phyloP scores from a whole-genome alignment of 805 yeast genomes.

The Saturnispora ahearnii region DNA sequence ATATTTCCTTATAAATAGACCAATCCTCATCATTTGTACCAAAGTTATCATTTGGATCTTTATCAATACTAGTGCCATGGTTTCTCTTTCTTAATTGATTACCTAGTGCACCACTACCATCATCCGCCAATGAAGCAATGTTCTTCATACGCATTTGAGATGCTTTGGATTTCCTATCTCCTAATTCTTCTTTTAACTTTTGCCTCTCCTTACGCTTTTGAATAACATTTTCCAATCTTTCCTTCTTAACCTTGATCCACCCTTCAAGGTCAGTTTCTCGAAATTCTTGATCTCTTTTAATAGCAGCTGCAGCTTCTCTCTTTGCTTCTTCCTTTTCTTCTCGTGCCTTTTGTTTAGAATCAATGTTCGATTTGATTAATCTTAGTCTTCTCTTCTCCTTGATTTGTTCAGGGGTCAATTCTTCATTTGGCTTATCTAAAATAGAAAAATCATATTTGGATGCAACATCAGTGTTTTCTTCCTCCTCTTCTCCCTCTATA shows the following conservation, averaged over 20 bases:
- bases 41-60: slow-evolving; percentile 87
- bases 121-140: slow-evolving; percentile 82
- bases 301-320: slow-evolving; percentile 50
- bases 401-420: slow-evolving; percentile 67
- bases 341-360: slow-evolving; percentile 76
- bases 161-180: slow-evolving; percentile 83
- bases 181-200: slow-evolving; percentile 65
- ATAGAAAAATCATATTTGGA: slow-evolving; percentile 60
- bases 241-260: slow-evolving; percentile 72
- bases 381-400: slow-evolving; percentile 83
- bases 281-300: slow-evolving; percentile 65
- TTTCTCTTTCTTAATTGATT: slow-evolving; percentile 32
- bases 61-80: slow-evolving; percentile 63
- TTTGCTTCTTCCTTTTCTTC: slow-evolving; percentile 66
- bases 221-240: slow-evolving; percentile 50
- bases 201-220: slow-evolving; percentile 55
- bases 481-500: slow-evolving; percentile 33
- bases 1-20: slow-evolving; percentile 80
- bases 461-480: slow-evolving; percentile 30
- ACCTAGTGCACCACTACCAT: slow-evolving; percentile 21
- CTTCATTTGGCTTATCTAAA: slow-evolving; percentile 76
- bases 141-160: slow-evolving; percentile 90
- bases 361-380: slow-evolving; percentile 75
- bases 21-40: slow-evolving; percentile 96
- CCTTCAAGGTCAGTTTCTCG: slow-evolving; percentile 61